phyloP scores from a whole-genome alignment of 2,329 filamentous ascomycete species.

The Nemania serpens region DNA sequence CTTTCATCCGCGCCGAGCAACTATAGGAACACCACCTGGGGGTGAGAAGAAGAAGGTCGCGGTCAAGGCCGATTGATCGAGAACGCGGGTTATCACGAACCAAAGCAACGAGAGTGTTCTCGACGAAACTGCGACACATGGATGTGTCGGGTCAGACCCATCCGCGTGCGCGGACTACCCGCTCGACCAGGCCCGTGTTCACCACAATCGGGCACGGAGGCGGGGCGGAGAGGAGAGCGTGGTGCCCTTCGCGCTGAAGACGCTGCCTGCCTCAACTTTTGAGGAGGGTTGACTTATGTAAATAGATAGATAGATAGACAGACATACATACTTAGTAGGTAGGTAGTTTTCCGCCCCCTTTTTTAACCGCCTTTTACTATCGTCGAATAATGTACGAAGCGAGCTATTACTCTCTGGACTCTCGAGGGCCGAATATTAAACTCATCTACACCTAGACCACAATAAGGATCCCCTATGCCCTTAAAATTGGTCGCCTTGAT shows the following conservation, averaged over 20 bases:
- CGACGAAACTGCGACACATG: constrained; percentile 40
- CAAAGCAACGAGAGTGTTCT: constrained; percentile 35
- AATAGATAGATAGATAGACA: too few species aligned
- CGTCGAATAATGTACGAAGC: too few species aligned
- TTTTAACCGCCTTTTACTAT: too few species aligned
- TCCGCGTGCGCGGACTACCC: constrained; percentile 39
- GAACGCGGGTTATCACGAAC: constrained; percentile 31
- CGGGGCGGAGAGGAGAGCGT: constrained; percentile 32
- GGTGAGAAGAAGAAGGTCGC: constrained; percentile 31
- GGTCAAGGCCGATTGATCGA: constrained; percentile 40
- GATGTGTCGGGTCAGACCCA: constrained; percentile 37
- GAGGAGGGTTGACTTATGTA: too few species aligned
- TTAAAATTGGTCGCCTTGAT: too few species aligned
- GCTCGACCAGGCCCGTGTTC: constrained; percentile 41
- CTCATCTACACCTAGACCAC: too few species aligned
- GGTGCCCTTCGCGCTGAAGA: constrained; percentile 35
- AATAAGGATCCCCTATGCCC: too few species aligned
- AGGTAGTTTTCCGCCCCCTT: too few species aligned
- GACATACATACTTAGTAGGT: too few species aligned
- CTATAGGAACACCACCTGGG: constrained; percentile 41
- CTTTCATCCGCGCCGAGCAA: constrained; percentile 31
- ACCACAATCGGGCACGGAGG: constrained; percentile 32
- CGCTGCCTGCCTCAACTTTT: constrained; percentile 13
- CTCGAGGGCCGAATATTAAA: too few species aligned
- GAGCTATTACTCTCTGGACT: too few species aligned